Base-by-base conservation (phyloP, 257 asterid species). In the Anisodus tanguticus region DNA sequence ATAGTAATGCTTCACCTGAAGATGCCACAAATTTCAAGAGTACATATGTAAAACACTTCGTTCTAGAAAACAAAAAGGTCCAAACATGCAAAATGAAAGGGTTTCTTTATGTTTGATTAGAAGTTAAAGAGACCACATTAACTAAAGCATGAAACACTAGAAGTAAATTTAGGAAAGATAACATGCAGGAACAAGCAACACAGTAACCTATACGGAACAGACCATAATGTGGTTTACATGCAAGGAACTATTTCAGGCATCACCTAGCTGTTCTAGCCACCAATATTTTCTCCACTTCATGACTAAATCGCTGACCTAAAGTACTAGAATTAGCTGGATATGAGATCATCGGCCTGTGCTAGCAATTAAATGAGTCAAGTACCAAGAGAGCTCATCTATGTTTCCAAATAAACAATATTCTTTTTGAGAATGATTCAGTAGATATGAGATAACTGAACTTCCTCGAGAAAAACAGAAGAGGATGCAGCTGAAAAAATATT, bases 1-100 rank as follows among this genome's bases (percentile, higher is more conserved):
- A 26, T 92, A 96, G 88, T 91, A 94, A 86, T 91, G 93, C 78
- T 92, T 91, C 82, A 93, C 98, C 99, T 96, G 95, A 1, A 31
- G 35, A 31, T 9, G 13, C 70, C 63, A 49, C 45, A 86, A 72
- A 60, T 22, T 60, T 70, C 45, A 71, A 6, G 19, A 49, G 83
- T 43, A 19, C 70, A 31, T 78, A 76, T 5, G 51, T 5, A 80
- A 17, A 41, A 47, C 31, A 19, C n/a, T 8, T 68, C 12, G 45
- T 11, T 39, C 35, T 74, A 60, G 35, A 47, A 43, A 69, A 58
- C 71, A 37, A 31, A 5, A 37, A 78, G 69, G 22, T 49, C 55
- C 79, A 16, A 43, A 35, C 69, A 17, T n/a, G 35, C 41, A 12
- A 31, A 31, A 69, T 55, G 26, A 82, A 53, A 53, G 31, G 64